These are phyloP conservation scores for Starmerella sp. DNA, from an alignment of 805 yeast genomes.

Conservation along the genomic window DNA sequence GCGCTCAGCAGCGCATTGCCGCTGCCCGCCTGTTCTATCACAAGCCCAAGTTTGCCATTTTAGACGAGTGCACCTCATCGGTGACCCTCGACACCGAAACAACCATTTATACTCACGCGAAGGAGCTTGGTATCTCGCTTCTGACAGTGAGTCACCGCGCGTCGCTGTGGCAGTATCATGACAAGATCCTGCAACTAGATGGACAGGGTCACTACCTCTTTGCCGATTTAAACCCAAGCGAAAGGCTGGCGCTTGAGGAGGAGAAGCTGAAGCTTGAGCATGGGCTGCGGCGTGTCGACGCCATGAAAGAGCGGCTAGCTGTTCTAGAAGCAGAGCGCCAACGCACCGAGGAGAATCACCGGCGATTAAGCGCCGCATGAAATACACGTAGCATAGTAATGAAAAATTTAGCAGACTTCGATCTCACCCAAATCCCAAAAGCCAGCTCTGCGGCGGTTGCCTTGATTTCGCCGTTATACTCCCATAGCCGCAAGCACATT, in stretches of 20 bases:
- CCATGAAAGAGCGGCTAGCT: conserved; percentile 51
- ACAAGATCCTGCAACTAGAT: conserved; percentile 68
- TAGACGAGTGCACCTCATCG: conserved; percentile 93
- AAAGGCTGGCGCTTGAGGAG: conserved; percentile 63
- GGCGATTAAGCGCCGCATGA: neutral
- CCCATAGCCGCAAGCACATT: no score
- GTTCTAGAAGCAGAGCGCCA: conserved; percentile 33
- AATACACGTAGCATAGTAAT: neutral
- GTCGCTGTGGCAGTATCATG: conserved; percentile 86
- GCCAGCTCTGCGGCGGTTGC: neutral
- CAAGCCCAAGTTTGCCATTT: conserved; percentile 82
- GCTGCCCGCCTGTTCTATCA: conserved; percentile 89
- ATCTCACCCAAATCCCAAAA: no score
- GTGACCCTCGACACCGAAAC: conserved; percentile 86
- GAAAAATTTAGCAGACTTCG: no score
- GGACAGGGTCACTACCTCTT: conserved; percentile 66
- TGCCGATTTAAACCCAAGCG: conserved; percentile 55
- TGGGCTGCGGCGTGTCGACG: conserved; percentile 57
- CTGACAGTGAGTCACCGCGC: conserved; percentile 88
- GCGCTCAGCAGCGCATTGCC: conserved; percentile 87
- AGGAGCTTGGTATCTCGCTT: conserved; percentile 64
- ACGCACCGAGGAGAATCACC: neutral
- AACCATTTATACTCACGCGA: conserved; percentile 76
- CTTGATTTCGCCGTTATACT: no score
- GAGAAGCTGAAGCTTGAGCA: conserved; percentile 63